A percentile compares a stretch with the other conserved stretches of the same genome.
These are phyloP conservation scores for Aspergillus mulundensis DNA, from an alignment of 495 filamentous ascomycete species.

Conservation along the genomic window DNA sequence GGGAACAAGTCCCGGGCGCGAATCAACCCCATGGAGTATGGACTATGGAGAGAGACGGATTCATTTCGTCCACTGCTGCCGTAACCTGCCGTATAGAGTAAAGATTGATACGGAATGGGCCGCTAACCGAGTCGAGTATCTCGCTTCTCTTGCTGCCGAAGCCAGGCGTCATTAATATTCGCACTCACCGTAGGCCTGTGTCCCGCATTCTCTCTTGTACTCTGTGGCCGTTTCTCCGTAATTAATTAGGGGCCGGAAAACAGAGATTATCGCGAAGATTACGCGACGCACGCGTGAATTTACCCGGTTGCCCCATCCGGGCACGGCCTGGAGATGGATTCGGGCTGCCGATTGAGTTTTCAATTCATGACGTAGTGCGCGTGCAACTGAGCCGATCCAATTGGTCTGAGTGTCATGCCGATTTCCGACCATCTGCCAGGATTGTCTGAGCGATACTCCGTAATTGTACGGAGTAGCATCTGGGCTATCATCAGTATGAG, in stretches of 20 bases:
- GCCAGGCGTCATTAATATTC: not conserved
- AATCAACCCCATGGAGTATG: not conserved
- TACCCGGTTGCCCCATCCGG: slow-evolving; percentile 11
- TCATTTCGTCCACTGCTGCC: not conserved
- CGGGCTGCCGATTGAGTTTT: slow-evolving; percentile 12
- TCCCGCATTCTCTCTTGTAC: not conserved
- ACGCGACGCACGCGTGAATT: slow-evolving; percentile 8
- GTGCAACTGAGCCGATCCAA: not conserved
- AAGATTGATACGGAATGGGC: not conserved
- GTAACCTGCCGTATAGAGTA: slow-evolving; percentile 2
- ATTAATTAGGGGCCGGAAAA: not conserved
- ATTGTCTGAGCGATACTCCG: not conserved
- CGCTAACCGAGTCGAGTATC: slow-evolving; percentile 7
- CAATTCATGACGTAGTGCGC: slow-evolving; percentile 7
- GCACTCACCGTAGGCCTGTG: slow-evolving; percentile 1
- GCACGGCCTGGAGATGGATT: not conserved
- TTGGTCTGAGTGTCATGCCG: slow-evolving; percentile 3
- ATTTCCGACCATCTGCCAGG: slow-evolving; percentile 9
- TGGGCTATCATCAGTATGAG: not conserved
- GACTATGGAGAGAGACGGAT: not conserved
- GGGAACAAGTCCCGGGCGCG: not conserved
- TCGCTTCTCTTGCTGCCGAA: slow-evolving; percentile 6
- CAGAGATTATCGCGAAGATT: not conserved
- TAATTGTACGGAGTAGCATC: not conserved
- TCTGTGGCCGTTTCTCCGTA: not conserved